Percentiles rank a stretch among this genome's conserved stretches.
Evolutionary conservation across 2,329 filamentous ascomycete species (phyloP).

Genomic region (Trichoderma endophyticum): DNA sequence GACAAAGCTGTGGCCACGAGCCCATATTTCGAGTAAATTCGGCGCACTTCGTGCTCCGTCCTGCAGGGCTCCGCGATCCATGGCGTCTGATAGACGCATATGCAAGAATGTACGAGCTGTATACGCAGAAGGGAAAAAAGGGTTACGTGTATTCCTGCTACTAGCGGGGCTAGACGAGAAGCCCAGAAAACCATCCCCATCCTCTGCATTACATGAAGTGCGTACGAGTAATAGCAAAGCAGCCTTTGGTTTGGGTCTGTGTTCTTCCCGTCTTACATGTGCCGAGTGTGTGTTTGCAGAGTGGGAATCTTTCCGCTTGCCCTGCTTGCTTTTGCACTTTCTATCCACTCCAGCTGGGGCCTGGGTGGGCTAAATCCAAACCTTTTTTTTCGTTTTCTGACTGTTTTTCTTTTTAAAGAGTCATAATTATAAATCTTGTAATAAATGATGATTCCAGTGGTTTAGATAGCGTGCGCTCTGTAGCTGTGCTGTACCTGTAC

Average conservation of each 20-base stretch:
- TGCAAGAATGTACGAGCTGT: not conserved
- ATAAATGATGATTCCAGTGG: not conserved
- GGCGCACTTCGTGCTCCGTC: not conserved
- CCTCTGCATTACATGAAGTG: not conserved
- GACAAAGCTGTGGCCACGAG: not conserved
- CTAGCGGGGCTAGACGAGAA: not conserved
- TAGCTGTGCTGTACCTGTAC: not conserved
- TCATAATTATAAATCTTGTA: not conserved
- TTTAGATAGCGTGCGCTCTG: not conserved
- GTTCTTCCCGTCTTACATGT: not conserved
- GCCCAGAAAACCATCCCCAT: not conserved
- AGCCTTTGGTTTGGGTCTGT: not conserved
- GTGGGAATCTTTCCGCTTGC: not conserved
- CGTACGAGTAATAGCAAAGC: too few species aligned
- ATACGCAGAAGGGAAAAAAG: not conserved
- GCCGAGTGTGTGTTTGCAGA: not conserved
- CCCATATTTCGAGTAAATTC: not conserved
- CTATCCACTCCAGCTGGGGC: not conserved
- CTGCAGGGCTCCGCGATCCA: not conserved
- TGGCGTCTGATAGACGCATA: not conserved
- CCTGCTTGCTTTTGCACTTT: not conserved
- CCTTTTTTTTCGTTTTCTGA: not conserved
- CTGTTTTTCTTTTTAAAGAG: not conserved
- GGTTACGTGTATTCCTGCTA: not conserved
- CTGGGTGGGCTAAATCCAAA: not conserved